These are phyloP conservation scores for Sclerotinia nivalis DNA, from an alignment of 2,329 filamentous ascomycete genomes.

Conservation along the genomic window DNA sequence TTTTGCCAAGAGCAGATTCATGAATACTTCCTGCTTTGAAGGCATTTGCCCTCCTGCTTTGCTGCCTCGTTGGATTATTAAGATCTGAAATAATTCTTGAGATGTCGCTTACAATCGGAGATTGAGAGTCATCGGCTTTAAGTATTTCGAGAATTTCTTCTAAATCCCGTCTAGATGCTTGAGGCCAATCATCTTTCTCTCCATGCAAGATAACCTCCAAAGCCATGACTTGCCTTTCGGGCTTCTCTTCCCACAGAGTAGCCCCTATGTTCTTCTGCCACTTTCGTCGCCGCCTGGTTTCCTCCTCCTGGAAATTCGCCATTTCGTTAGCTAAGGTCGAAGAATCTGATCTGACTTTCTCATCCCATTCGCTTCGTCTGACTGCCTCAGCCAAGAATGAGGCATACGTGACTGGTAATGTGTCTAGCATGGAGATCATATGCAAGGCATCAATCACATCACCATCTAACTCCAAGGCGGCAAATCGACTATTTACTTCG, in stretches of 20 bases:
- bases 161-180: conserved; percentile 72
- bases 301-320: conserved; percentile 88
- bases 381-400: conserved; percentile 85
- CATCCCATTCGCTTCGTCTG: conserved; percentile 83
- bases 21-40: conserved; percentile 97
- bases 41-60: conserved; percentile 81
- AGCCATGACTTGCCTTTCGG: conserved; percentile 69
- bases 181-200: conserved; percentile 79
- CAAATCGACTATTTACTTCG: conserved; percentile 70
- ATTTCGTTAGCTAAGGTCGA: conserved; percentile 89
- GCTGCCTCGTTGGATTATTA: conserved; percentile 79
- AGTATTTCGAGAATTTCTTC: conserved; percentile 70
- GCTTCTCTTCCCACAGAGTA: conserved; percentile 63
- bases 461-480: conserved; percentile 67
- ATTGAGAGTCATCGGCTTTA: conserved; percentile 64
- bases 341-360: conserved; percentile 87
- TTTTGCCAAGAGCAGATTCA: conserved; percentile 83
- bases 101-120: conserved; percentile 69
- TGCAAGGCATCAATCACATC: conserved; percentile 81
- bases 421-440: conserved; percentile 74
- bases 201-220: conserved; percentile 85
- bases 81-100: conserved; percentile 76
- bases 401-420: conserved; percentile 86
- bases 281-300: conserved; percentile 81
- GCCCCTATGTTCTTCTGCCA: conserved; percentile 84